Conservation (phyloP, 2,329 filamentous ascomycete genomes). For the Penicillium sp. region DNA sequence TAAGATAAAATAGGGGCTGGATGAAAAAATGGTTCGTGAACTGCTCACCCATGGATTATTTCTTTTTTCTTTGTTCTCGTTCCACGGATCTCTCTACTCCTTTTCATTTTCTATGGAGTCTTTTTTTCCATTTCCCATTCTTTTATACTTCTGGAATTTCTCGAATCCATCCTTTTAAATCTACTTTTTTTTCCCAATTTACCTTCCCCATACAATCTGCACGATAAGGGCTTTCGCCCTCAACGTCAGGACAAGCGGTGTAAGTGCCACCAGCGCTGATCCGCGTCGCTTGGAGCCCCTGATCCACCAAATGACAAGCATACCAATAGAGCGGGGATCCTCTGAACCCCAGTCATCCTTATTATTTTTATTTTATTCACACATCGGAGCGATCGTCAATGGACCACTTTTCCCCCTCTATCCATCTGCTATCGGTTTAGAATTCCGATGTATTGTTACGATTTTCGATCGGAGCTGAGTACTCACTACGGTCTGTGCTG, state of each 20-base stretch:
- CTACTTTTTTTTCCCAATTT: not conserved
- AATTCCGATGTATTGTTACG: not conserved
- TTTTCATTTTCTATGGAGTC: not conserved
- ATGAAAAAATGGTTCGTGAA: conserved; percentile 12
- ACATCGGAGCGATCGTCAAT: conserved; percentile 15
- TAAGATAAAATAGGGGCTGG: not conserved
- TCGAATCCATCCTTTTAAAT: not conserved
- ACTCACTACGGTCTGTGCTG: conserved; percentile 8
- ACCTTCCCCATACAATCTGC: not conserved
- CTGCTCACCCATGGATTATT: conserved; percentile 14
- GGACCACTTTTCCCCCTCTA: conserved; percentile 14
- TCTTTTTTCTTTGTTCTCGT: conserved; percentile 1
- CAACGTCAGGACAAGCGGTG: conserved; percentile 26
- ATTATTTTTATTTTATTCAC: conserved; percentile 11
- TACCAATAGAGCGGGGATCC: conserved; percentile 22
- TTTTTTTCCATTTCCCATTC: not conserved
- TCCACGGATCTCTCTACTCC: conserved; percentile 6
- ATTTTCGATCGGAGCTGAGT: conserved; percentile 9
- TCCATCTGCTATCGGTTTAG: not conserved
- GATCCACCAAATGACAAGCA: conserved; percentile 31
- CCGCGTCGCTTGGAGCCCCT: conserved; percentile 25
- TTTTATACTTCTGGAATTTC: not conserved
- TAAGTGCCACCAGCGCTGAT: conserved; percentile 26
- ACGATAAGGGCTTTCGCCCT: not conserved
- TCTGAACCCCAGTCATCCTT: conserved; percentile 19